Percentiles rank a stretch among this genome's conserved stretches.
Conservation (phyloP, 352 stramenopile species). For the Phytopythium vexans region DNA sequence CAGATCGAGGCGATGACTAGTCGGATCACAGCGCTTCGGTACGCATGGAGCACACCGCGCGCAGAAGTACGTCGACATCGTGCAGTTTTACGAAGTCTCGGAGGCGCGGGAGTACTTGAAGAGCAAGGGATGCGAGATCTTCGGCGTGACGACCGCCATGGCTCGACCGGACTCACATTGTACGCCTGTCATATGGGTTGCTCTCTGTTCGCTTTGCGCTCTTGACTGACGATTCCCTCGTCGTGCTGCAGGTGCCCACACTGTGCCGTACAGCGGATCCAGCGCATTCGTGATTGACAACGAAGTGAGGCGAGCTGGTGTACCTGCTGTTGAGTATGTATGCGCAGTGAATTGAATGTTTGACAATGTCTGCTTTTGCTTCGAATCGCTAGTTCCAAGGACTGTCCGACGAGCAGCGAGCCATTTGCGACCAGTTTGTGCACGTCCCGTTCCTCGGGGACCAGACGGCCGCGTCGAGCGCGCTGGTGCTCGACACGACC, state of each 20-base stretch:
- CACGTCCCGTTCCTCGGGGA: conserved; percentile 53
- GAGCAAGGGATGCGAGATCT: conserved; percentile 51
- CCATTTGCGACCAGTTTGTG: conserved; percentile 68
- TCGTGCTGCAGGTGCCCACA: conserved; percentile 31
- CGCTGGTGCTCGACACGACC: conserved; percentile 52
- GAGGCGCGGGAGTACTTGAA: conserved; percentile 61
- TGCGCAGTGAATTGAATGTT: conserved; percentile 3
- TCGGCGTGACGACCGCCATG: conserved; percentile 34
- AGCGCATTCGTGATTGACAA: conserved; percentile 80
- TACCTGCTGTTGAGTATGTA: background rate
- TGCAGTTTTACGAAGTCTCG: conserved; percentile 67
- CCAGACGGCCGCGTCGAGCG: conserved; percentile 28
- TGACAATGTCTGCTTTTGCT: background rate
- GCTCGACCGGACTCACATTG: too few species aligned
- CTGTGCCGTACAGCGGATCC: conserved; percentile 40
- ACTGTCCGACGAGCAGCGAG: conserved; percentile 52
- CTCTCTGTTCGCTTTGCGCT: too few species aligned
- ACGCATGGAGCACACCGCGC: conserved; percentile 74
- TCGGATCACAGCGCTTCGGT: conserved; percentile 72
- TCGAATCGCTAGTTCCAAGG: conserved; percentile 18
- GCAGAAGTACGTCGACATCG: conserved; percentile 77
- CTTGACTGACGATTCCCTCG: background rate
- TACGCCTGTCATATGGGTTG: too few species aligned
- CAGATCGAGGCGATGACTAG: conserved; percentile 16
- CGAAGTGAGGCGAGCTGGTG: conserved; percentile 25